Evolutionary conservation across 768 basidiomycete species (phyloP).

Genomic region (Tulasnella sp.): DNA sequence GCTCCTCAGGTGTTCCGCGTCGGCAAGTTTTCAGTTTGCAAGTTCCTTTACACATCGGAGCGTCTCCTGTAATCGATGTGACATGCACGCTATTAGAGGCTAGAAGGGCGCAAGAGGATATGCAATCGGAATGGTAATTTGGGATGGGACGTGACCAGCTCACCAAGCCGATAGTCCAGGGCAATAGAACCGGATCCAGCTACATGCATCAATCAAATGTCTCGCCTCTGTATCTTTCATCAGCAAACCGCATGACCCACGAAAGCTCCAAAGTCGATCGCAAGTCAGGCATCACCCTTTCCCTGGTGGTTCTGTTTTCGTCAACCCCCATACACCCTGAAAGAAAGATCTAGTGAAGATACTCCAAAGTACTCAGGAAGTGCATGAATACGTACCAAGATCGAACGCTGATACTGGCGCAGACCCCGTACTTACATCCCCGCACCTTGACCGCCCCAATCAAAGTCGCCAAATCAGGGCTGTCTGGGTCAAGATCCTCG

Average conservation of each 20-base stretch:
- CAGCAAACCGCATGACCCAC: neutral
- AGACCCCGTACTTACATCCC: neutral
- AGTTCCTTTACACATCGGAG: neutral
- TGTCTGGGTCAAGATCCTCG: neutral
- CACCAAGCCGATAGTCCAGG: neutral
- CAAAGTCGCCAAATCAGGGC: neutral
- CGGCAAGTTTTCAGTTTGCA: neutral
- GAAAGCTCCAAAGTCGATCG: neutral
- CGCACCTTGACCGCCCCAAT: neutral
- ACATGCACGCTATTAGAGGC: neutral
- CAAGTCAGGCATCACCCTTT: neutral
- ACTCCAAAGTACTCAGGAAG: neutral
- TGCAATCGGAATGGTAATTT: neutral
- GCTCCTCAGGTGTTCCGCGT: too few relatives aligned
- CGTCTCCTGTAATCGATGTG: neutral
- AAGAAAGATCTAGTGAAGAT: neutral
- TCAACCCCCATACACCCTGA: neutral
- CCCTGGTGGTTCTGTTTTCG: neutral
- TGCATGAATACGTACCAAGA: neutral
- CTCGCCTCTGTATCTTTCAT: neutral
- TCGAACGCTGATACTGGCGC: neutral
- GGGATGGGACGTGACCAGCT: too few relatives aligned
- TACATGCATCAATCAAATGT: neutral
- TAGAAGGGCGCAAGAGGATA: neutral
- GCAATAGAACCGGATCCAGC: too few relatives aligned